These are phyloP conservation scores for Chrysoporthe deuterocubensis DNA, from an alignment of 2,329 filamentous ascomycete genomes.

Conservation along the genomic window DNA sequence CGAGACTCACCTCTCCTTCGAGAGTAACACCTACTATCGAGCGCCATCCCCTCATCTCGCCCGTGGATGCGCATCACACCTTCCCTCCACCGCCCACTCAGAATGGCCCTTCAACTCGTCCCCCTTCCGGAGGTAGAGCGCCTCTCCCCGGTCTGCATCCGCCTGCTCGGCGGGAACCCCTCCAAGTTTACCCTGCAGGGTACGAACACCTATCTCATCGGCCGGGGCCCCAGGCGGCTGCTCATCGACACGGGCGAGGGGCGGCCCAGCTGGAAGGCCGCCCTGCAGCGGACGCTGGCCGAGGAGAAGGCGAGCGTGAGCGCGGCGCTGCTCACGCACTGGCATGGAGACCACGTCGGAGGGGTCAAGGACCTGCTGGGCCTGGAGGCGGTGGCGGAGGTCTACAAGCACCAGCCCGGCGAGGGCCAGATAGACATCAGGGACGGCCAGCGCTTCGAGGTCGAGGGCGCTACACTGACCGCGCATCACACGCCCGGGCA, in stretches of 20 bases:
- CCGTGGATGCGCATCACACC: slow-evolving; percentile 19
- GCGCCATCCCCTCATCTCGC: background rate
- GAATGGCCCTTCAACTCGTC: slow-evolving; percentile 65
- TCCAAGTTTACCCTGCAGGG: slow-evolving; percentile 77
- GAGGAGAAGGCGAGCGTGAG: slow-evolving; percentile 71
- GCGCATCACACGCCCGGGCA: slow-evolving; percentile 72
- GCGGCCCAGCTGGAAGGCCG: slow-evolving; percentile 70
- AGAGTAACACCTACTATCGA: background rate
- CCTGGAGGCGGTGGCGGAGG: slow-evolving; percentile 60
- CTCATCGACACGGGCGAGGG: slow-evolving; percentile 93
- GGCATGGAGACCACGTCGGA: slow-evolving; percentile 85
- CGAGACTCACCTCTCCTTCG: background rate
- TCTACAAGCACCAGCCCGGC: slow-evolving; percentile 64
- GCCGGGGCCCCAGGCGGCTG: slow-evolving; percentile 72
- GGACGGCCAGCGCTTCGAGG: slow-evolving; percentile 55
- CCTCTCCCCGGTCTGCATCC: slow-evolving; percentile 76
- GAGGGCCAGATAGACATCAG: slow-evolving; percentile 42
- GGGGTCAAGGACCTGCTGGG: slow-evolving; percentile 73
- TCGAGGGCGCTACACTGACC: slow-evolving; percentile 60
- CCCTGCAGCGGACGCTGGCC: slow-evolving; percentile 66
- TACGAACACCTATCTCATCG: slow-evolving; percentile 94
- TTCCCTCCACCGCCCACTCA: slow-evolving; percentile 30
- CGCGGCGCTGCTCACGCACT: slow-evolving; percentile 82
- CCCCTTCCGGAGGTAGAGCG: slow-evolving; percentile 75
- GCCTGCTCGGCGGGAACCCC: slow-evolving; percentile 89